These are phyloP conservation scores for Tilletiaria anomala DNA, from an alignment of 1,284 basidiomycete genomes.

Conservation along the genomic window DNA sequence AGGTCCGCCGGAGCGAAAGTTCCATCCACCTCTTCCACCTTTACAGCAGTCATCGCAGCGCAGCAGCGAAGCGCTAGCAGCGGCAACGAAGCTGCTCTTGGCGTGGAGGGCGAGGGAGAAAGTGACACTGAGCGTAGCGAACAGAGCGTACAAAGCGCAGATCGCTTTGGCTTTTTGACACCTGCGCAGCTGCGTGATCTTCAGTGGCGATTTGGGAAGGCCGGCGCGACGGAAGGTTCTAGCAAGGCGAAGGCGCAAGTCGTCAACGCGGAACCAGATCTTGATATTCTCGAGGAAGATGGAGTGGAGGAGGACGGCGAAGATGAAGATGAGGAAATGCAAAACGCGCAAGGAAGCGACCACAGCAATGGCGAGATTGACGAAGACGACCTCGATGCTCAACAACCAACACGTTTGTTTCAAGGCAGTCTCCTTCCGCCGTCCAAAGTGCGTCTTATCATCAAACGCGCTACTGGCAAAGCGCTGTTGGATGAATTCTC, in stretches of 20 bases:
- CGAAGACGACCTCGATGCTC: background rate
- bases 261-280: no score
- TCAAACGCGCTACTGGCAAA: background rate
- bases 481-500: background rate
- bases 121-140: no score
- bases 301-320: background rate
- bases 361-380: background rate
- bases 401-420: no score
- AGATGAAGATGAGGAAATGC: background rate
- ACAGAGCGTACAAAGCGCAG: no score
- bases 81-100: no score
- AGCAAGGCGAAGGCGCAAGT: background rate
- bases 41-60: no score
- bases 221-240: no score
- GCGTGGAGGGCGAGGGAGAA: background rate
- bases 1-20: no score
- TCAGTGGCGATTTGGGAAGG: no score
- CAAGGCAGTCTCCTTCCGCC: no score
- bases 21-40: no score
- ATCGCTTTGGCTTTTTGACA: background rate
- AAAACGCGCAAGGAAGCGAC: background rate
- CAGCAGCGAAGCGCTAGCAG: background rate
- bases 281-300: background rate
- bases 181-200: no score
- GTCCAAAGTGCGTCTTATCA: background rate